phyloP scores from a whole-genome alignment of 2,329 filamentous ascomycete species.

The Elsinoe fawcettii region DNA sequence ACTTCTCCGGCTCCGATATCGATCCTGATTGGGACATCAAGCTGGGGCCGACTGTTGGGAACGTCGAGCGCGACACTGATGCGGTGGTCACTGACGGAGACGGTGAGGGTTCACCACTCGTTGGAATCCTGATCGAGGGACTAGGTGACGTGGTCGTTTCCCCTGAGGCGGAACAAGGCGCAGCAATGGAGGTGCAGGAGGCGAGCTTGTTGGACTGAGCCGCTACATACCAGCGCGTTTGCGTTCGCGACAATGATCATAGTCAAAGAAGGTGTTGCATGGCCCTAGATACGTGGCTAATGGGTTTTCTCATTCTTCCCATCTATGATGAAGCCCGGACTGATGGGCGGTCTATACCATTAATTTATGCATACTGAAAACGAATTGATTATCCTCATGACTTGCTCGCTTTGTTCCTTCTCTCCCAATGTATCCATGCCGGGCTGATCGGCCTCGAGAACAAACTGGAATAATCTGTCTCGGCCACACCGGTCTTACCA shows the following conservation, averaged over 20 bases:
- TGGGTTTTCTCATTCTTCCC: not conserved
- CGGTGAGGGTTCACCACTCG: not conserved
- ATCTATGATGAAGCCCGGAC: not conserved
- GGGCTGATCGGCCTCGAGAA: conserved; percentile 40
- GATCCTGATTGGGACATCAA: not conserved
- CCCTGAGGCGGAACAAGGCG: not conserved
- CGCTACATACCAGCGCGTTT: no score
- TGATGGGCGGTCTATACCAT: not conserved
- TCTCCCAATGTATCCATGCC: conserved; percentile 64
- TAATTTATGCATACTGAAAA: not conserved
- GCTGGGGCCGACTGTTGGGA: not conserved
- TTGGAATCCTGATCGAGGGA: not conserved
- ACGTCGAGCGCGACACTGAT: not conserved
- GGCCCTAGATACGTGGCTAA: no score
- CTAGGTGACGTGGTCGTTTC: not conserved
- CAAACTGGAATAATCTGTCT: conserved; percentile 56
- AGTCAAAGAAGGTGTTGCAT: no score
- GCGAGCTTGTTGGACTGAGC: not conserved
- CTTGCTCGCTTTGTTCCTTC: conserved; percentile 39
- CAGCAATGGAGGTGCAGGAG: not conserved
- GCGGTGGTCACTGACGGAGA: no score
- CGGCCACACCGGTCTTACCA: conserved; percentile 61
- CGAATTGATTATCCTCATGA: conserved; percentile 4
- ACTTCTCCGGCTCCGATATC: not conserved
- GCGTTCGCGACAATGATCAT: no score